Percentiles rank a stretch among this genome's conserved stretches.
Evolutionary conservation across 805 yeast genomes (phyloP).

Genomic region (Yamadazyma scolyti): DNA sequence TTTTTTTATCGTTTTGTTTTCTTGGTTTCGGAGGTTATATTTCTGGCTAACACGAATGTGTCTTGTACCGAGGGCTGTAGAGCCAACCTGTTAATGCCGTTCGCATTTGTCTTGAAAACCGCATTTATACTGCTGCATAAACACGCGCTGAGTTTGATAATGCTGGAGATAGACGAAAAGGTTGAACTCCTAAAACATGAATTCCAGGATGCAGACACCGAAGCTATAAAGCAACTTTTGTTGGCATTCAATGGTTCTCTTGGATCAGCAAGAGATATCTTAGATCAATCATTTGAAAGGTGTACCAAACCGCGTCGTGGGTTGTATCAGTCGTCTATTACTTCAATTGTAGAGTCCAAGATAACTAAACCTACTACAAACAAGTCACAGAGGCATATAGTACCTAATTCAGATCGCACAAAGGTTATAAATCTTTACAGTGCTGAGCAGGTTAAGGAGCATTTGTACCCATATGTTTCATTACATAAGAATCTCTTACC

Average conservation of each 20-base stretch:
- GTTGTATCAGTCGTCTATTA: constrained; percentile 15
- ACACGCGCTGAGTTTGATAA: too few relatives aligned
- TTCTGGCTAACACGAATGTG: too few relatives aligned
- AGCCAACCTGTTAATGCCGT: too few relatives aligned
- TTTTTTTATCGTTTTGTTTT: too few relatives aligned
- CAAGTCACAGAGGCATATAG: too few relatives aligned
- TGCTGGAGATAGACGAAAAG: constrained; percentile 18
- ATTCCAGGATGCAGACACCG: constrained; percentile 43
- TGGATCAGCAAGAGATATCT: constrained; percentile 33
- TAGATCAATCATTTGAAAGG: constrained; percentile 30
- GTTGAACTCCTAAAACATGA: constrained; percentile 27
- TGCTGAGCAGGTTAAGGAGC: constrained; percentile 46
- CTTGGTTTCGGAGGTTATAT: too few relatives aligned
- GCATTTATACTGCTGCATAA: too few relatives aligned
- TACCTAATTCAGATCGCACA: constrained; percentile 8
- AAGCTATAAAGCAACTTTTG: constrained; percentile 47
- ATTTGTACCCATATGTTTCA: constrained; percentile 47
- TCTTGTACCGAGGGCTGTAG: too few relatives aligned
- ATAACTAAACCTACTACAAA: not conserved
- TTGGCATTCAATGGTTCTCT: constrained; percentile 53
- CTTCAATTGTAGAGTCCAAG: constrained; percentile 4
- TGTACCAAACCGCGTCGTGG: constrained; percentile 5
- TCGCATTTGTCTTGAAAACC: too few relatives aligned
- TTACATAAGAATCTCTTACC: constrained; percentile 54
- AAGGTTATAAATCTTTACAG: constrained; percentile 42